Evolutionary conservation across 306 rosid species (phyloP).

Genomic region (Casuarina glauca): DNA sequence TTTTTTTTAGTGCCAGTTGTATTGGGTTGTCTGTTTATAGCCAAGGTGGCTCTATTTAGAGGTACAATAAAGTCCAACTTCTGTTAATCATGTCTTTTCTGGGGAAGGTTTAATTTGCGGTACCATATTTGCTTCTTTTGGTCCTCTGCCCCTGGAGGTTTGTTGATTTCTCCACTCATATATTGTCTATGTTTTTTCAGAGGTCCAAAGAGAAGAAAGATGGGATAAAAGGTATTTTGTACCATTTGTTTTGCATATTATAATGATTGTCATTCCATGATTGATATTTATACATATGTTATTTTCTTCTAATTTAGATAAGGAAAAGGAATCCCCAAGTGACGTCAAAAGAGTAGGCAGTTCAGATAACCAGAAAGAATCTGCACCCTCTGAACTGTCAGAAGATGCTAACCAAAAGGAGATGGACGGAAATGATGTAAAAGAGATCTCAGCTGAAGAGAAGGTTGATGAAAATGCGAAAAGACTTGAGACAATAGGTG

Average conservation of each 20-base stretch:
- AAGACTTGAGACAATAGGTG: constrained; percentile 46
- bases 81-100: background rate
- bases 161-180: background rate
- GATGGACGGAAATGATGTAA: constrained; percentile 45
- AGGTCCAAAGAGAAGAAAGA: constrained; percentile 43
- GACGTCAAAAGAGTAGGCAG: constrained; percentile 39
- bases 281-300: background rate
- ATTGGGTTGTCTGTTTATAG: background rate
- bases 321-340: constrained; percentile 27
- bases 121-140: background rate
- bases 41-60: background rate
- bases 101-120: background rate
- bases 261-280: background rate
- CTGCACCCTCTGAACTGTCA: constrained; percentile 43
- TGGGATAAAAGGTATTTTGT: constrained; percentile 37
- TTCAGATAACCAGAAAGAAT: constrained; percentile 54
- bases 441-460: constrained; percentile 47
- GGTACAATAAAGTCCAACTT: background rate
- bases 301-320: constrained; percentile 33
- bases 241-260: background rate
- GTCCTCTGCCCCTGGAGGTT: background rate
- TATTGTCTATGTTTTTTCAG: constrained; percentile 29
- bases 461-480: constrained; percentile 41
- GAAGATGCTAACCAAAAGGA: constrained; percentile 54
- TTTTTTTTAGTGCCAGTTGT: background rate